A percentile compares a stretch with the other conserved stretches of the same genome.
These are phyloP conservation scores for Pseudotsuga menziesii DNA, from an alignment of 75 land plant species.

Conservation along the genomic window DNA sequence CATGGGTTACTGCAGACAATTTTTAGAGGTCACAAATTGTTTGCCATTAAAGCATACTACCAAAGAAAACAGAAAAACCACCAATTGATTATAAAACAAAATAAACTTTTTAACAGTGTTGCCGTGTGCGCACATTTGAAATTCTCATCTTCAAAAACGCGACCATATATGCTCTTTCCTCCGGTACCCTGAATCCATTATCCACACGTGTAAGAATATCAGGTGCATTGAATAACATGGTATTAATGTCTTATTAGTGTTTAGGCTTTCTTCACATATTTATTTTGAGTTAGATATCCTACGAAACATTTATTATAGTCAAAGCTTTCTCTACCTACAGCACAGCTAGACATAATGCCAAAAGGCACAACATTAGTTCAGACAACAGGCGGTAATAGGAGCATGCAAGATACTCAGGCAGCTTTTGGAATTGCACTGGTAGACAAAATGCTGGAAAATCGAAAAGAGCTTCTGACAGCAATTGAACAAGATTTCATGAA, in stretches of 20 bases:
- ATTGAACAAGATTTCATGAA: too few relatives aligned
- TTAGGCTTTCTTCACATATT: not conserved
- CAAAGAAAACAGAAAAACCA: not conserved
- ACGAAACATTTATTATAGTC: not conserved
- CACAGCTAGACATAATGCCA: not conserved
- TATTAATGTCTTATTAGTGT: not conserved
- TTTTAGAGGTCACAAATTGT: not conserved
- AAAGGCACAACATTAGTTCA: not conserved
- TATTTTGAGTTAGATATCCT: not conserved
- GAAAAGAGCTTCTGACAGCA: too few relatives aligned
- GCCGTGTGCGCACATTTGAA: slow-evolving; percentile 48
- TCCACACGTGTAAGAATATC: not conserved
- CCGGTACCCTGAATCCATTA: slow-evolving; percentile 71
- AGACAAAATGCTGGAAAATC: too few relatives aligned
- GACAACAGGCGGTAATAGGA: too few relatives aligned
- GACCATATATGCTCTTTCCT: slow-evolving; percentile 79
- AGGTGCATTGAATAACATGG: not conserved
- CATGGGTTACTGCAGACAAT: slow-evolving; percentile 53
- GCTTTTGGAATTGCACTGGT: too few relatives aligned
- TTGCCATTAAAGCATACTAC: not conserved
- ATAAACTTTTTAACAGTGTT: not conserved
- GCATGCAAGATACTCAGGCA: too few relatives aligned
- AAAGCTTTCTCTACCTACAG: not conserved
- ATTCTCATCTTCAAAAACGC: slow-evolving; percentile 74
- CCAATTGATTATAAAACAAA: not conserved